phyloP scores from a whole-genome alignment of 1,284 basidiomycete genomes.

The Sphagnurus paluster region DNA sequence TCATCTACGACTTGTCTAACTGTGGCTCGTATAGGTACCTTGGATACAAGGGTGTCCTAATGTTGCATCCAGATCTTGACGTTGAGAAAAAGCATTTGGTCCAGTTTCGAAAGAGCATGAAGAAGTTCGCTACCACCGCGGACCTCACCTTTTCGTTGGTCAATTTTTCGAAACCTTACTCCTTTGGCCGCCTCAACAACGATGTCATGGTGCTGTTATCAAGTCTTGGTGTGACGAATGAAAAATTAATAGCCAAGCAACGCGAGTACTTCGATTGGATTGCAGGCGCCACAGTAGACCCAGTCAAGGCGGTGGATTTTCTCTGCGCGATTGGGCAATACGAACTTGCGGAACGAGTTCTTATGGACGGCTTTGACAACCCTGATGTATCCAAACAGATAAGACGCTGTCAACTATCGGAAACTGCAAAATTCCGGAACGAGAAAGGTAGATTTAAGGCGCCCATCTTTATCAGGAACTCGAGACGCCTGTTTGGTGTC shows the following conservation, averaged over 20 bases:
- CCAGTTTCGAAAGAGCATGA: slow-evolving; percentile 66
- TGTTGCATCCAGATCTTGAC: slow-evolving; percentile 60
- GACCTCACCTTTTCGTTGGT: slow-evolving; percentile 66
- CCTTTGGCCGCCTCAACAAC: slow-evolving; percentile 65
- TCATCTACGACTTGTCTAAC: neutral
- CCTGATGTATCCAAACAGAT: slow-evolving; percentile 40
- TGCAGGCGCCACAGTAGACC: slow-evolving; percentile 42
- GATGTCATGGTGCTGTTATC: slow-evolving; percentile 65
- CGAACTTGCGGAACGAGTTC: slow-evolving; percentile 47
- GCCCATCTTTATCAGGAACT: slow-evolving; percentile 60
- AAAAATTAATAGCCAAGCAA: slow-evolving; percentile 54
- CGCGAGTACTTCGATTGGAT: slow-evolving; percentile 61
- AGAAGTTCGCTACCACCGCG: slow-evolving; percentile 56
- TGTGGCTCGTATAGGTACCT: slow-evolving; percentile 42
- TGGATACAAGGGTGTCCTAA: slow-evolving; percentile 66
- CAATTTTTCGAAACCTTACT: slow-evolving; percentile 58
- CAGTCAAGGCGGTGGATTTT: slow-evolving; percentile 53
- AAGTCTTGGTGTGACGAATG: slow-evolving; percentile 57
- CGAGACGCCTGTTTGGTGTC: slow-evolving; percentile 60
- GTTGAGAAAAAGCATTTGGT: slow-evolving; percentile 42
- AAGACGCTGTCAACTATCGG: slow-evolving; percentile 42
- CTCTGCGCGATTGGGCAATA: slow-evolving; percentile 50
- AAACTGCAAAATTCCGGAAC: slow-evolving; percentile 53
- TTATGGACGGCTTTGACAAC: slow-evolving; percentile 56
- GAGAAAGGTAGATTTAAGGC: slow-evolving; percentile 52